Base-by-base conservation (phyloP, 345 rosid species). In the Populus ilicifolia region DNA sequence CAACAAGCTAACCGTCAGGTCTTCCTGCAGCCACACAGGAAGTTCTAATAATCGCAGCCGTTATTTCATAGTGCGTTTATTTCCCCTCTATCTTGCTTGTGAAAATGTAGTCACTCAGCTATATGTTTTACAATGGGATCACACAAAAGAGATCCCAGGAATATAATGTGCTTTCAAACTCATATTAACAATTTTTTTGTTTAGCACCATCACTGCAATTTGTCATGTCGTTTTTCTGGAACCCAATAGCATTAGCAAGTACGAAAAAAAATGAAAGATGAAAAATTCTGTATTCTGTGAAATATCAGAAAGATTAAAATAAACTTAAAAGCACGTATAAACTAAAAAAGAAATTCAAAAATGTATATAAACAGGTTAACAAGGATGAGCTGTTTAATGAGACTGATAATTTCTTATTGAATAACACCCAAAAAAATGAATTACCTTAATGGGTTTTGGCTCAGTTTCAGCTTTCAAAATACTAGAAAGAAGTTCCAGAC, bases 401-500 rank as follows among this genome's bases (percentile, higher is more conserved):
- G 27, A 33, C 33, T 7, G 18, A 30, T 20, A 17, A 33, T 27
- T 6, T 59, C 16, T 41, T 20, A 27, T n/a, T n/a, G 56, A 71
- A 20, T n/a, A 25, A 41, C 23, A 65, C 43, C 30, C 29, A 69
- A 3, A 43, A 76, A 14, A 33, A 77, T 56, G 21, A n/a, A 70
- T 80, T 86, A 91, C 95, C 94, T 87, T 82, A 1, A 84, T 61
- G 27, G 90, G 83, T 74, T 88, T 84, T 9, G 86, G 88, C 59
- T 87, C 87, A 61, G 83, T 83, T 52, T 93, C 91, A 27, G 80
- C 77, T 67, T 77, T 89, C 86, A 93, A 79, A 83, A 89, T 86
- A 85, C 97, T 93, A 74, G 93, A 90, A 46, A 91, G 92, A 83
- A 91, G 85, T 36, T 91, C 97, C 64, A 93, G 84, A 77, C 90